Evolutionary conservation across 2,329 filamentous ascomycete species (phyloP).

Genomic region (Penicillium sp.): DNA sequence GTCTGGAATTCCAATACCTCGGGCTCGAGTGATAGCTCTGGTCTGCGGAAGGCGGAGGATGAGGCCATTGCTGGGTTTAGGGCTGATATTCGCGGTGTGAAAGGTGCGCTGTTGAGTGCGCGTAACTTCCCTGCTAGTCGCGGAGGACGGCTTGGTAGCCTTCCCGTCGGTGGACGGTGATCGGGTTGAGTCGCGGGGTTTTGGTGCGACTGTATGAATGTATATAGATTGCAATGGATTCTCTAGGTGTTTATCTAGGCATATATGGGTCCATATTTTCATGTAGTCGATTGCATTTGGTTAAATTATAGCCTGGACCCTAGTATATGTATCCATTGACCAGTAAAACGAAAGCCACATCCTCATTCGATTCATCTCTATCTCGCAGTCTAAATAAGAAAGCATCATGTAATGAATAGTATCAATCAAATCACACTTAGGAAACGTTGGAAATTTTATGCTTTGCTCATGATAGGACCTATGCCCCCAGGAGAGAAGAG

Average conservation of each 20-base stretch:
- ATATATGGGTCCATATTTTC: not conserved
- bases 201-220: not conserved
- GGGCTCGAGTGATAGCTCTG: conserved; percentile 11
- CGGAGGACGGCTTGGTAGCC: conserved; percentile 22
- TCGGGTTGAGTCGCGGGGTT: not conserved
- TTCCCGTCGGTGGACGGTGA: conserved; percentile 15
- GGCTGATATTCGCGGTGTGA: conserved; percentile 60
- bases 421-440: not conserved
- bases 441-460: conserved; percentile 5
- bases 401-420: not conserved
- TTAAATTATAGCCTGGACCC: not conserved
- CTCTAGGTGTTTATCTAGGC: not conserved
- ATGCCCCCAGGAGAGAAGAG: conserved; percentile 5
- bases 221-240: not conserved
- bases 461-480: conserved; percentile 18
- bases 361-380: conserved; percentile 10
- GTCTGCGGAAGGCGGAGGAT: conserved; percentile 45
- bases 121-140: conserved; percentile 55
- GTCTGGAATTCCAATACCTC: conserved; percentile 26
- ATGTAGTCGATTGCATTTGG: not conserved
- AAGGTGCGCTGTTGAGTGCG: conserved; percentile 61
- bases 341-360: not conserved
- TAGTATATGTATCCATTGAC: not conserved
- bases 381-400: conserved; percentile 7
- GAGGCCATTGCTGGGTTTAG: conserved; percentile 59